A percentile compares a stretch with the other conserved stretches of the same genome.
Evolutionary conservation across 495 filamentous ascomycete species (phyloP).

Genomic region (Penicillium atrosanguineum): DNA sequence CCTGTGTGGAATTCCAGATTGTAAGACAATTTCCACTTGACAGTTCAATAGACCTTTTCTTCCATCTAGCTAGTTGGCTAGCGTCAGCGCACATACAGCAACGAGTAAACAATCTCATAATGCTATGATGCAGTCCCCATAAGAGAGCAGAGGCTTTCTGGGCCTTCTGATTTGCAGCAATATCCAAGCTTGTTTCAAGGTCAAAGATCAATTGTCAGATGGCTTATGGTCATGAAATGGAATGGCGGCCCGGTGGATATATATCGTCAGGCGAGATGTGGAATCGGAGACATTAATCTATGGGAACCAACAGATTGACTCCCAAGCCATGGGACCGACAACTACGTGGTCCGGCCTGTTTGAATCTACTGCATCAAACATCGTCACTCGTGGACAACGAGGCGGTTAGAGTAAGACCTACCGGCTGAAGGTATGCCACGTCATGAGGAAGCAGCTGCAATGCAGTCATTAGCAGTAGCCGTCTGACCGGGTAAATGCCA

Average conservation of each 20-base stretch:
- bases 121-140: background rate
- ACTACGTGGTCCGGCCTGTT: conserved; percentile 38
- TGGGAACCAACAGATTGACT: conserved; percentile 1
- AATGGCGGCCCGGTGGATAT: conserved; percentile 5
- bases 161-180: background rate
- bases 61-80: background rate
- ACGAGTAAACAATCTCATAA: background rate
- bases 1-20: too few relatives aligned
- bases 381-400: conserved; percentile 23
- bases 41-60: too few relatives aligned
- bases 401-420: conserved; percentile 23
- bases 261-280: conserved; percentile 6
- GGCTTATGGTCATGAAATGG: background rate
- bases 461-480: conserved; percentile 19
- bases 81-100: background rate
- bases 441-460: conserved; percentile 33
- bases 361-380: conserved; percentile 9
- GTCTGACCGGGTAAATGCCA: background rate
- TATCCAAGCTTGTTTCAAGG: background rate
- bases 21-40: too few relatives aligned
- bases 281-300: conserved; percentile 15
- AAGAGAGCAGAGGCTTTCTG: background rate
- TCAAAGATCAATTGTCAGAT: background rate
- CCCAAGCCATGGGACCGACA: background rate
- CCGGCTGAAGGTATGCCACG: conserved; percentile 37